phyloP scores from a whole-genome alignment of 805 yeast genomes.

The Spathaspora sp. region DNA sequence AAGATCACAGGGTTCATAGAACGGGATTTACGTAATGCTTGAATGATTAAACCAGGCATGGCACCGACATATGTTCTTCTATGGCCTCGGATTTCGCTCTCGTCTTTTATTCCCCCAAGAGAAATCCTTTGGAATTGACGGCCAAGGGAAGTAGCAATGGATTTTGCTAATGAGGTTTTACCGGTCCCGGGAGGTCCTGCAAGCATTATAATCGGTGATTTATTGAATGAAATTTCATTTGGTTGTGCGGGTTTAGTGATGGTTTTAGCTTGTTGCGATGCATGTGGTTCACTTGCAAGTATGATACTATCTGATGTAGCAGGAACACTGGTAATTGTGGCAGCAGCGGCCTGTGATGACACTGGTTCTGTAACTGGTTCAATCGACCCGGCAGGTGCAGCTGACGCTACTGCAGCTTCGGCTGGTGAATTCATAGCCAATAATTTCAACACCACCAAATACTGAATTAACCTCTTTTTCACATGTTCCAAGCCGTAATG shows the following conservation, averaged over 20 bases:
- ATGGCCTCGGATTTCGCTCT: constrained; percentile 87
- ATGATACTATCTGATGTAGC: no score
- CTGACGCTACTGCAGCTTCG: constrained; percentile 12
- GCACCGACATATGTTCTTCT: constrained; percentile 90
- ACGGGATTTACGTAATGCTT: constrained; percentile 70
- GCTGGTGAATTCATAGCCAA: constrained; percentile 32
- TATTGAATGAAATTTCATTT: constrained; percentile 12
- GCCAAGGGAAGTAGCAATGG: constrained; percentile 71
- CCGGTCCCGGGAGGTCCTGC: constrained; percentile 97
- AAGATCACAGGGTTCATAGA: constrained; percentile 80
- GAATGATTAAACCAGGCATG: constrained; percentile 81
- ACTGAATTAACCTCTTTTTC: constrained; percentile 72
- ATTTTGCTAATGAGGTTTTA: constrained; percentile 80
- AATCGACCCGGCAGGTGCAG: neutral
- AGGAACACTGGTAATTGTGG: no score
- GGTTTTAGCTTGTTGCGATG: constrained; percentile 20
- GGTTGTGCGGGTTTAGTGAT: no score
- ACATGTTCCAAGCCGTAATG: constrained; percentile 41
- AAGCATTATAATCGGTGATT: constrained; percentile 73
- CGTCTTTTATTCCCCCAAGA: constrained; percentile 85
- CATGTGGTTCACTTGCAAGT: constrained; percentile 1
- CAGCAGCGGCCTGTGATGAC: no score
- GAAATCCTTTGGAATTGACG: constrained; percentile 77
- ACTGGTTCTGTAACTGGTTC: neutral
- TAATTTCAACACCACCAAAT: constrained; percentile 72